These are phyloP conservation scores for Sporothrix pseudoabietina DNA, from an alignment of 2,329 filamentous ascomycete species.

Conservation along the genomic window DNA sequence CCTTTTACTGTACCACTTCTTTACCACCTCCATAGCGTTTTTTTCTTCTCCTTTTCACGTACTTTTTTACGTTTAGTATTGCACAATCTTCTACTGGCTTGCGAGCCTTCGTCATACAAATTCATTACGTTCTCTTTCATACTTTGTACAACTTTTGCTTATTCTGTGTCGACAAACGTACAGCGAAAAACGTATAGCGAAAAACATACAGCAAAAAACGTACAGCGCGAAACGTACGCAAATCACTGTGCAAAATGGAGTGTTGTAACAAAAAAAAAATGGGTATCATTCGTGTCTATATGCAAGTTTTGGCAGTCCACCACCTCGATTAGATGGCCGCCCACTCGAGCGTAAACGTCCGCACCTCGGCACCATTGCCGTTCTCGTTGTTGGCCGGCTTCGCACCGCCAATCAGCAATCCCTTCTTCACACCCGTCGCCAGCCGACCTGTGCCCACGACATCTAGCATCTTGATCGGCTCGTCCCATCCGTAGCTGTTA, in stretches of 20 bases:
- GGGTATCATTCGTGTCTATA: slow-evolving; percentile 26
- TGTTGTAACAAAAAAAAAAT: not conserved
- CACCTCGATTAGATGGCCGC: slow-evolving; percentile 69
- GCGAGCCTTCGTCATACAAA: not conserved
- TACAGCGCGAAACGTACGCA: too few species aligned
- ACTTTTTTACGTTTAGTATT: not conserved
- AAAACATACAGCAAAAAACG: not conserved
- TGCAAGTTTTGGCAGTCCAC: not conserved
- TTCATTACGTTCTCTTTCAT: not conserved
- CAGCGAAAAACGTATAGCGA: too few species aligned
- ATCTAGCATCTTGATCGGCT: slow-evolving; percentile 81
- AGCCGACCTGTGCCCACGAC: slow-evolving; percentile 83
- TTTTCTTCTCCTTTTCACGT: not conserved
- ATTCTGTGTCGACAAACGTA: too few species aligned
- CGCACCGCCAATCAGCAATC: slow-evolving; percentile 79
- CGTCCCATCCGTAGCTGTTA: slow-evolving; percentile 82
- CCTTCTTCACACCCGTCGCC: slow-evolving; percentile 95
- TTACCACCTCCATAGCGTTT: slow-evolving; percentile 8
- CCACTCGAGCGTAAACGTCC: slow-evolving; percentile 89
- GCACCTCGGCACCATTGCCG: slow-evolving; percentile 45
- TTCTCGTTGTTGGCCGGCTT: not conserved
- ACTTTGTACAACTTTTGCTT: not conserved
- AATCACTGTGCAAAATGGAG: not conserved
- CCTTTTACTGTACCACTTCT: not conserved
- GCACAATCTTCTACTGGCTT: not conserved